Base-by-base conservation (phyloP, 2,329 filamentous ascomycete genomes). In the Aspergillus quadrilineatus region DNA sequence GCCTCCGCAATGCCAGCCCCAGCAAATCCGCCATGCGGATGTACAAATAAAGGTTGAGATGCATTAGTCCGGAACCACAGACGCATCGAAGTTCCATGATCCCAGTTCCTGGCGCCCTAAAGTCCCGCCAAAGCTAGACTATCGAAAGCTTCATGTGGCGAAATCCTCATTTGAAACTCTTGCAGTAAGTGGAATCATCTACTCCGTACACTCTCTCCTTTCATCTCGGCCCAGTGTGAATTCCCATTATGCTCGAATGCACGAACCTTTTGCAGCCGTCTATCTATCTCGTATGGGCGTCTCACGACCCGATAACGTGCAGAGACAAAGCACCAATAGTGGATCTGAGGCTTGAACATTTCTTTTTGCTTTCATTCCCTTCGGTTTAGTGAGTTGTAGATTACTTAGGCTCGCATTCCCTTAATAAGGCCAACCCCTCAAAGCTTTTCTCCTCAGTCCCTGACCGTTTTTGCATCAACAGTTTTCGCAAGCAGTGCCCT, bases 51-150 rank as follows among this genome's bases (percentile, higher is more conserved):
- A 55, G 42, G 50, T 58, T 58, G 53, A 45, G 22, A 44, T 46
- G 54, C 61, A 59, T 61, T 65, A 65, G 61, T 59, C 52, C 56
- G 50, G 39, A 59, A 53, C 55, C 53, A 55, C 43, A 56, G 15
- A 57, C 57, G 58, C 61, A 63, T 55, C 32, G 42, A 54, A 53
- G 60, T 42, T 42, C 30, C 36, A 43, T 17, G 60, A 62, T 56
- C 58, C 60, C 42, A 32, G 55, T 57, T 49, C 43, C 54, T 57
- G 45, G 47, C 53, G 50, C 58, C 52, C 34, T 14, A 14, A 14
- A 37, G 34, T 55, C 59, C 60, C 59, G 54, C 60, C 32, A 53
- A 36, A 52, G 50, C 54, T 58, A 60, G 57, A 55, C 58, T 50
- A 50, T 50, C 42, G 48, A 32, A 46, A 46, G 36, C 12, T 29